Percentiles rank a stretch among this genome's conserved stretches.
phyloP scores from a whole-genome alignment of 306 rosid genomes.

The Fragaria nilgerrensis region DNA sequence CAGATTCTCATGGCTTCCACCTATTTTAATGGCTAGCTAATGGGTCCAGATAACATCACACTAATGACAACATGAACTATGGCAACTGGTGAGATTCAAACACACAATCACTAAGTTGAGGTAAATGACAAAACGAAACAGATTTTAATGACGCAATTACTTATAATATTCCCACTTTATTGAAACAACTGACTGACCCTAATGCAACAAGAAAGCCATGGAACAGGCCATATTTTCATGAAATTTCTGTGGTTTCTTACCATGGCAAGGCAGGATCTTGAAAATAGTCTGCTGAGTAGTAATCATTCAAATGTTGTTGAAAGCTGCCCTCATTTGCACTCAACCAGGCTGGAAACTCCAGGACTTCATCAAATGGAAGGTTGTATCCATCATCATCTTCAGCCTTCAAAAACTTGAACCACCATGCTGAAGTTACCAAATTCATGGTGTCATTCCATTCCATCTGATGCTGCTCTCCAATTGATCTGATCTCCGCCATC shows the following conservation, averaged over 20 bases:
- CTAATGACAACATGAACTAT: neutral
- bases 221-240: slow-evolving; percentile 13
- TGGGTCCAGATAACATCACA: neutral
- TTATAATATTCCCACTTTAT: neutral
- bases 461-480: slow-evolving; percentile 79
- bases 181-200: neutral
- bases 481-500: slow-evolving; percentile 75
- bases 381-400: slow-evolving; percentile 32
- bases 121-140: slow-evolving; percentile 5
- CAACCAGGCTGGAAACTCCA: slow-evolving; percentile 87
- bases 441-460: slow-evolving; percentile 82
- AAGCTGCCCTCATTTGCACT: slow-evolving; percentile 54
- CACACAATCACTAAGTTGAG: slow-evolving; percentile 11
- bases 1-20: slow-evolving; percentile 1
- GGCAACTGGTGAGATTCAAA: neutral
- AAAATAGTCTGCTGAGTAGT: slow-evolving; percentile 43
- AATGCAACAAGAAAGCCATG: neutral
- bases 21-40: neutral
- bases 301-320: slow-evolving; percentile 42
- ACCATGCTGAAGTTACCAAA: slow-evolving; percentile 78
- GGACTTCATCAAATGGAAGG: slow-evolving; percentile 42
- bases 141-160: slow-evolving; percentile 2
- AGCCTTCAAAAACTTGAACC: slow-evolving; percentile 66
- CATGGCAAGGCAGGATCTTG: slow-evolving; percentile 69
- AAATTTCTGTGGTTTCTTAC: slow-evolving; percentile 35